Evolutionary conservation across 805 yeast species (phyloP), one percentile per base, ranked within the genome.

Genomic region (Blastobotrys attinorum): DNA sequence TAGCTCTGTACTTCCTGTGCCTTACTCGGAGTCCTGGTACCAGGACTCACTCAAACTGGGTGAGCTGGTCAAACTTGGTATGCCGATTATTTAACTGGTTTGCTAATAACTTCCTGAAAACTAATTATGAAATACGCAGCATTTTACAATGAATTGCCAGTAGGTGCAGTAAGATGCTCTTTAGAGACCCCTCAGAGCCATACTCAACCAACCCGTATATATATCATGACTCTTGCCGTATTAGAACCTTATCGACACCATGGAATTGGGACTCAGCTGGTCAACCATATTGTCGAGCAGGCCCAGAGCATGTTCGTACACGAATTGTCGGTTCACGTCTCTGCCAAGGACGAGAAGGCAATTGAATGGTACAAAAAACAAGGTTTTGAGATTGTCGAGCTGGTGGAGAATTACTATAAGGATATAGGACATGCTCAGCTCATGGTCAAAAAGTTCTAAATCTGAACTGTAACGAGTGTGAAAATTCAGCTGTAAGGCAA

Each of bases 81-180:
- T 22, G 54, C 48, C 3, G n/a, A n/a, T n/a, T n/a, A 17, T 11
- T 33, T 18, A 32, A n/a, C n/a, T n/a, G 21, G 21, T 23, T 32
- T 16, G 29, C 34, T 16, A 16, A 32, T 33, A 44, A 25, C 41
- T 22, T 25, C 44, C 17, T n/a, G n/a, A n/a, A n/a, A n/a, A n/a
- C n/a, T n/a, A n/a, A n/a, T n/a, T n/a, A n/a, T n/a, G n/a, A n/a
- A 42, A 42, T 22, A 56, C 40, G 37, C 56, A 44, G 83, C 81
- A 0, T 83, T 70, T 62, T 82, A 71, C 61, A 74, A 81, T 39
- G 95, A 83, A 55, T 74, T 83, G 4, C 87, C 95, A 5, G 90
- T 87, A 3, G 96, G 92, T 13, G 81, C 79, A 3, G 65, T 87
- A 39, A 78, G 79, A 47, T 81, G 83, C 44, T 40, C 47, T 3